These are phyloP conservation scores for Oenanthe sinensis DNA, from an alignment of 129 eudicot species.

Conservation along the genomic window DNA sequence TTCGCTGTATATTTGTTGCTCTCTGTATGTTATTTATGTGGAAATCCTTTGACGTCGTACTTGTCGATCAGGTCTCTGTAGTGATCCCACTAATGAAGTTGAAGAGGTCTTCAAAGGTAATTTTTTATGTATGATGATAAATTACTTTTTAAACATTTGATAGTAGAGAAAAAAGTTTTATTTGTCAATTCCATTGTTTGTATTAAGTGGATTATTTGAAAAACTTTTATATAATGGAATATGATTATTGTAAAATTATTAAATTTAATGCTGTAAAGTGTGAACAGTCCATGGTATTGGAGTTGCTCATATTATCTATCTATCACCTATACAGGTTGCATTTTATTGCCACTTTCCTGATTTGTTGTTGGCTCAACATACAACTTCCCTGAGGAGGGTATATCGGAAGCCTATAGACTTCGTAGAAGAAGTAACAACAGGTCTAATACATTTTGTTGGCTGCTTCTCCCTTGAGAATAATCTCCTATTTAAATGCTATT, in stretches of 20 bases:
- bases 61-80: conserved; percentile 71
- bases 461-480: neutral
- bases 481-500: neutral
- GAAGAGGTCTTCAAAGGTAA: conserved; percentile 73
- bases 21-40: conserved; percentile 65
- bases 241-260: neutral
- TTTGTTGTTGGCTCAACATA: conserved; percentile 77
- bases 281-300: neutral
- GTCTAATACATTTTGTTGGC: conserved; percentile 14
- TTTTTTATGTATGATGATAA: neutral
- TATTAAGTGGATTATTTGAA: neutral
- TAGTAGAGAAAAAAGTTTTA: neutral
- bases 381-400: conserved; percentile 70
- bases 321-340: conserved; percentile 48
- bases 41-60: conserved; percentile 71
- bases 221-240: neutral
- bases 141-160: neutral
- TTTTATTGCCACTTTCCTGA: conserved; percentile 98
- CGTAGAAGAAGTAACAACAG: conserved; percentile 82
- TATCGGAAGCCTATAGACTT: conserved; percentile 82
- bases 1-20: conserved; percentile 93
- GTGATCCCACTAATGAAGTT: conserved; percentile 50
- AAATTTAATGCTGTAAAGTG: neutral
- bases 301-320: conserved; percentile 1
- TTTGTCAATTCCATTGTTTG: neutral